Conservation (phyloP, 257 asterid species). For the Solanum peruvianum region DNA sequence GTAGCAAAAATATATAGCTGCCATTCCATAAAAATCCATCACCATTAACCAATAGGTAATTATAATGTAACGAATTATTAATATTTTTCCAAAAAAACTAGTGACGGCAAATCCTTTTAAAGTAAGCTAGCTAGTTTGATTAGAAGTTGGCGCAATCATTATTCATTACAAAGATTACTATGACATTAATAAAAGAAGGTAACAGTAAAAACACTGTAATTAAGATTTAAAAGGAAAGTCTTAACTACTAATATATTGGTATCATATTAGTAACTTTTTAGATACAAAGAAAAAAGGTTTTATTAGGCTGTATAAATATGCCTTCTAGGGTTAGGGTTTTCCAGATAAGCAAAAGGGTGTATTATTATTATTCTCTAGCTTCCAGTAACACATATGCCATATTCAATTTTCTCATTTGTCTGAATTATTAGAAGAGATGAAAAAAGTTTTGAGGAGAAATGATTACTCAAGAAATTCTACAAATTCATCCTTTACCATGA, state of each 20-base stretch:
- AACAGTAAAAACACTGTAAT: neutral
- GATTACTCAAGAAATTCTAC: conserved; percentile 12
- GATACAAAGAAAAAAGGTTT: neutral
- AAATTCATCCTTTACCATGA: conserved; percentile 18
- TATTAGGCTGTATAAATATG: conserved; percentile 32
- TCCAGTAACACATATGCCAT: neutral
- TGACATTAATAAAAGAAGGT: neutral
- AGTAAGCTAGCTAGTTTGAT: neutral
- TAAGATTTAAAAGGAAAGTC: neutral
- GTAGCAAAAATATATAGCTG: neutral
- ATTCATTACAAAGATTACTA: conserved; percentile 12
- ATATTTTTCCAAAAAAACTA: neutral
- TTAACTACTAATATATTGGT: neutral
- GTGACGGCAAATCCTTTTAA: neutral
- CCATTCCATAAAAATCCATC: neutral
- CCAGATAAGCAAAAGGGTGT: conserved; percentile 4
- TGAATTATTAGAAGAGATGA: conserved; percentile 14
- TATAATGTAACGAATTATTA: neutral
- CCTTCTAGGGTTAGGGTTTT: conserved; percentile 54
- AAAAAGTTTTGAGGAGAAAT: conserved; percentile 30
- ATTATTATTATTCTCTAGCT: neutral
- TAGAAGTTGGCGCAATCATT: conserved; percentile 50
- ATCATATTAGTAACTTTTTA: no score
- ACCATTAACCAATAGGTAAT: neutral
- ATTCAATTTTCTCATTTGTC: neutral